These are phyloP conservation scores for Emmonsia crescens DNA, from an alignment of 2,329 filamentous ascomycete genomes.

Conservation along the genomic window DNA sequence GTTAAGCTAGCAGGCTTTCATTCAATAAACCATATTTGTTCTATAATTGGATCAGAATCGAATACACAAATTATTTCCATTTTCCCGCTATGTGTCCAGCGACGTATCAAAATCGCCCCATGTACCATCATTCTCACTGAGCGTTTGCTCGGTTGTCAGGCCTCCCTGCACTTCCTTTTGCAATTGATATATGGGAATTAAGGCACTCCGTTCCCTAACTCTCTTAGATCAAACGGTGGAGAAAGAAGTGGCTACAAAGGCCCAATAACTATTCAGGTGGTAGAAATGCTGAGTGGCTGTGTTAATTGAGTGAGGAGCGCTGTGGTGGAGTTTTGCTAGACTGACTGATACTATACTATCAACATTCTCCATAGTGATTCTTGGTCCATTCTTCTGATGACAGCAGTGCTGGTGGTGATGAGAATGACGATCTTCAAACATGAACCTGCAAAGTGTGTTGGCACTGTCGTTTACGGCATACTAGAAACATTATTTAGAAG, in stretches of 20 bases:
- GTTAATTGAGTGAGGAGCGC: neutral
- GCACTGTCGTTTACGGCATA: neutral
- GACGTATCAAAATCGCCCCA: neutral
- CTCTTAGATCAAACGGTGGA: neutral
- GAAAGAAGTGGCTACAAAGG: neutral
- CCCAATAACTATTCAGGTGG: neutral
- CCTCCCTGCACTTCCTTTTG: too few species aligned
- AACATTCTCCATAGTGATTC: too few species aligned
- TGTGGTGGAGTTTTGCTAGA: neutral
- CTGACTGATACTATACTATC: neutral
- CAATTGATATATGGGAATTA: neutral
- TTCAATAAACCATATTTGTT: neutral
- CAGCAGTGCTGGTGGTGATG: too few species aligned
- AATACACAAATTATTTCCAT: neutral
- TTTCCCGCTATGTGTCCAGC: neutral
- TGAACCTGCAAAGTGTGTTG: too few species aligned
- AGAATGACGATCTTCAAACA: too few species aligned
- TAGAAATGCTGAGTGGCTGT: neutral
- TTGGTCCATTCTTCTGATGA: too few species aligned
- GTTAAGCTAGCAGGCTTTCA: neutral
- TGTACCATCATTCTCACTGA: too few species aligned
- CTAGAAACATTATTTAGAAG: neutral
- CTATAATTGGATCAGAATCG: neutral
- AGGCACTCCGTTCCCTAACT: neutral
- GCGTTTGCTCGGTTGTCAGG: too few species aligned